Base-by-base conservation (phyloP, 805 yeast genomes). In the Cyberlindnera meyerae region DNA sequence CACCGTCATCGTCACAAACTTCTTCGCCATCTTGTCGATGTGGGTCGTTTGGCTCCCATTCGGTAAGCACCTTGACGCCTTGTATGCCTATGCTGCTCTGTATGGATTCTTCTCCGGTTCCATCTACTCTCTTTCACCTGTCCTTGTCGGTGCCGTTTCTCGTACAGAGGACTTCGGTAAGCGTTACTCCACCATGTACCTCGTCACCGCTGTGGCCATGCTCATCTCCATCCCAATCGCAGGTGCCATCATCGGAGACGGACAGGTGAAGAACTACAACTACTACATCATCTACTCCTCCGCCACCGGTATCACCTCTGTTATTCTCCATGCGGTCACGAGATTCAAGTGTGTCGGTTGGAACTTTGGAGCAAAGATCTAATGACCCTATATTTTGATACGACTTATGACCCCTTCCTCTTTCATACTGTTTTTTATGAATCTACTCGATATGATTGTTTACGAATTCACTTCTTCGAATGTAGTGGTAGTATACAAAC, bases 61-160 rank as follows among this genome's bases (percentile, higher is more conserved):
- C 45, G 76, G 66, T 17, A 49, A 48, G 41, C 58, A 44, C 36
- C 41, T 49, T 11, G 60, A 47, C 15, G 70, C 53, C 7, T 53
- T 60, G 29, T 70, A 64, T 54, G 70, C 68, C 2, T 77, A 73
- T 39, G 57, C 75, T 3, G 61, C 58, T 1, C 47, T 72, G 5
- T 77, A 70, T 52, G 85, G 85, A 0, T 68, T 77, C 39, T 61
- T 70, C 33, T 66, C 79, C 4, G 75, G 81, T 4, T 68, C 82
- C 1, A 71, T 76, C 4, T 60, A 77, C 33, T 68, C 82, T 4
- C 50, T 77, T 30, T 70, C 77, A 12, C 82, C 83, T 2, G 77
- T 73, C 3, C 73, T 82, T 47, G 62, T 74, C 25, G 80, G 79
- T 1, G 77, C 73, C 34, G 73, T 79, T 24, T 73, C 81, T 13